These are phyloP conservation scores for Picea abies DNA, from an alignment of 83 land plant genomes.

Conservation along the genomic window DNA sequence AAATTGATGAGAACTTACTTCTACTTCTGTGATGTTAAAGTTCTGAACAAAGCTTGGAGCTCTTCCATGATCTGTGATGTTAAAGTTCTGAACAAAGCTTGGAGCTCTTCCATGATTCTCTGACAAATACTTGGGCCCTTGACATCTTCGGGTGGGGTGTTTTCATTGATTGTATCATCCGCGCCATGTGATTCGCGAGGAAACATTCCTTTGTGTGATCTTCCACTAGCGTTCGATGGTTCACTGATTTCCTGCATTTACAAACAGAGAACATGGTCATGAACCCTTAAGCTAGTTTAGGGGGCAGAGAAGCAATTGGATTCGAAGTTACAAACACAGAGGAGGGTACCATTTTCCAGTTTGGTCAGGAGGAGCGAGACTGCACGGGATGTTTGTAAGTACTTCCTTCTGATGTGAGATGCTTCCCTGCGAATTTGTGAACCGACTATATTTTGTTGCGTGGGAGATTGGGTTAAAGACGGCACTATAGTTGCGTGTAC, in stretches of 20 bases:
- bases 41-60: not conserved
- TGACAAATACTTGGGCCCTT: conserved; percentile 8
- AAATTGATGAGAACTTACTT: not conserved
- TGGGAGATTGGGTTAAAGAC: too few relatives aligned
- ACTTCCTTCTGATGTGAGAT: too few relatives aligned
- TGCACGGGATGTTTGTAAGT: too few relatives aligned
- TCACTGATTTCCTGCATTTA: conserved; percentile 2
- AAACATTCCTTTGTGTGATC: not conserved
- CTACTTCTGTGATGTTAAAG: not conserved
- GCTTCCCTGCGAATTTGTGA: too few relatives aligned
- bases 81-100: not conserved
- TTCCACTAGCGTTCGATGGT: not conserved
- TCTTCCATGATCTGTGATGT: conserved; percentile 2
- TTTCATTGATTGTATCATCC: conserved; percentile 8
- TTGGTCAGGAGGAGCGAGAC: too few relatives aligned
- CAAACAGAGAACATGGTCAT: not conserved
- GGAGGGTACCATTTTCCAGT: too few relatives aligned
- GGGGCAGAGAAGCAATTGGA: too few relatives aligned
- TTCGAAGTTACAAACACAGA: too few relatives aligned
- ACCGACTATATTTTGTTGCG: too few relatives aligned
- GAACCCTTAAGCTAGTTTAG: too few relatives aligned
- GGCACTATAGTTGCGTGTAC: too few relatives aligned
- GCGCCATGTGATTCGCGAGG: not conserved
- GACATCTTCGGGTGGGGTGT: conserved; percentile 3
- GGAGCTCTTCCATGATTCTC: conserved; percentile 9